Evolutionary conservation across 176 grass and related monocot genomes (phyloP), one percentile per base, ranked within the genome.

Genomic region (Sorghum bicolor): DNA sequence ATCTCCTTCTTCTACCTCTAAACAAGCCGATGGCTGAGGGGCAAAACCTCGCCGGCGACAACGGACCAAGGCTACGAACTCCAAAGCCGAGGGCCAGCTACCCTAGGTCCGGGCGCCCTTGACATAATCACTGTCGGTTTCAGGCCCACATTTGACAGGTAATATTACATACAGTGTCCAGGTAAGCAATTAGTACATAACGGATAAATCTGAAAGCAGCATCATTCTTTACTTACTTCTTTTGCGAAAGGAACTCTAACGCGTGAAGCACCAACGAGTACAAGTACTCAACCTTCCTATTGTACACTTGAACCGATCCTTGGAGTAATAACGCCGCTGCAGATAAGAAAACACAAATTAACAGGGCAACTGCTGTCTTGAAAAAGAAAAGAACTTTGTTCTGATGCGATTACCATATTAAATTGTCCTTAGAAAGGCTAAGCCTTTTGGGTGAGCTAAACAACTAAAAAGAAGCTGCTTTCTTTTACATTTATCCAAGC

Each of bases 271-370:
- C 96, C 88, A 99, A 73, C 9, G 96, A 90, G 87, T 99, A 90
- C 82, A 99, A 74, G 44, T 96, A 99, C 86, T 99, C 96, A 67
- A 99, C 96, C 83, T 99, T 99, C 70, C 91, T 76, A 79, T 93
- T 92, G 79, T 99, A 96, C 44, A 99, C 91, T 79, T 99, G 96
- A 64, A 90, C 93, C 15, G 96, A 99, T 64, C 96, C 93, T 84
- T 99, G 96, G 63, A 99, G 72, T 37, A 99, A 82, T 63, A 99
- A 61, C 7, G 96, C 96, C 67, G 96, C 96, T 99, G 81, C 48
- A 94, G 50, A 74, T 37, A 67, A 77, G 36, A 24, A 63, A 57
- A n/a, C 43, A 75, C 32, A 40, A 64, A 86, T 36, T 52, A 86
- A 82, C 16, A 74, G 57, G 15, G 17, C 11, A 57, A 10, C 14